A percentile compares a stretch with the other conserved stretches of the same genome.
These are phyloP conservation scores for Yamadazyma olivae DNA, from an alignment of 805 yeast species.

Conservation along the genomic window DNA sequence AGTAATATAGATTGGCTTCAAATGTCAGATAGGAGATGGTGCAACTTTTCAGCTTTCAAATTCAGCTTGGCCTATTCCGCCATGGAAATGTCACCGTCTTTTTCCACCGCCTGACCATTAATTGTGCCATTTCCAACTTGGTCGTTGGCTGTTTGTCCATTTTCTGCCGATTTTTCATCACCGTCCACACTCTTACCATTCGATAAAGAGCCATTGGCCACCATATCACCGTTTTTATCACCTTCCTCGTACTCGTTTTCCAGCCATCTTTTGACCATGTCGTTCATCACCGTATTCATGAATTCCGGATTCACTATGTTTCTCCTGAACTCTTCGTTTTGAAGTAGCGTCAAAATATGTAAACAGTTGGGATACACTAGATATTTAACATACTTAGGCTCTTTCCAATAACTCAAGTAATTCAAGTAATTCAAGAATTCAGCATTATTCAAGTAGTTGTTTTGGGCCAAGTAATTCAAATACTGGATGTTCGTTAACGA, in stretches of 20 bases:
- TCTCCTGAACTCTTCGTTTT: constrained; percentile 49
- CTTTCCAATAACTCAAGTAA: constrained; percentile 84
- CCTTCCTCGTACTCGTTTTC: constrained; percentile 2
- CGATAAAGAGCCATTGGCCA: too few species aligned
- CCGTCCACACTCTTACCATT: constrained; percentile 17
- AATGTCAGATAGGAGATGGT: too few species aligned
- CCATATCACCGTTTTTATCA: neutral
- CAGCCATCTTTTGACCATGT: constrained; percentile 73
- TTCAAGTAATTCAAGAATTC: constrained; percentile 71
- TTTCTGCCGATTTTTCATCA: neutral
- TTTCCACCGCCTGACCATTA: too few species aligned
- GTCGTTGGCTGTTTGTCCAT: neutral
- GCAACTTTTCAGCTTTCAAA: too few species aligned
- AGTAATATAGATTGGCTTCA: too few species aligned
- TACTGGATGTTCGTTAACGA: constrained; percentile 88
- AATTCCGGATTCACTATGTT: constrained; percentile 56
- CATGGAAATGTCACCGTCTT: constrained; percentile 1
- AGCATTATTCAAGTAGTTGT: constrained; percentile 66
- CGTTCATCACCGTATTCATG: constrained; percentile 61
- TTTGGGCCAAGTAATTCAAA: constrained; percentile 82
- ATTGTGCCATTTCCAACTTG: neutral
- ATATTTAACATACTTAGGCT: constrained; percentile 65
- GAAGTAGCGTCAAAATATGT: constrained; percentile 67
- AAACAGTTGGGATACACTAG: constrained; percentile 86
- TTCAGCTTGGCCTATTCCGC: neutral